Conservation (phyloP, 2,329 filamentous ascomycete species). For the Aureobasidium sp. region DNA sequence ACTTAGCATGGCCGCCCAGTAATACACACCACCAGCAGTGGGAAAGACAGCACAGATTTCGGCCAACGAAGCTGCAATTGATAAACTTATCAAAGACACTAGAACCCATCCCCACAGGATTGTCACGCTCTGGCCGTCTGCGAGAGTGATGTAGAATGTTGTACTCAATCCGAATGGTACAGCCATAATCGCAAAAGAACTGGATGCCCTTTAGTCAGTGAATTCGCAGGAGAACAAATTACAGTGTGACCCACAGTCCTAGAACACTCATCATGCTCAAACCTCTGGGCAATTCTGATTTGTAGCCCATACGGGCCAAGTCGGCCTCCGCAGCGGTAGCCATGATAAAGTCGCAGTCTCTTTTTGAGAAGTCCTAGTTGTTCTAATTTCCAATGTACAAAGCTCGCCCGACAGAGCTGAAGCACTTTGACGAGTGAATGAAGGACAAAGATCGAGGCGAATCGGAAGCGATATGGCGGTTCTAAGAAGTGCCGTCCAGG, state of each 20-base stretch:
- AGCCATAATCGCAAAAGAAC: constrained; percentile 66
- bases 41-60: constrained; percentile 63
- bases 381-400: not conserved
- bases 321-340: constrained; percentile 45
- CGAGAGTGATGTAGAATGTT: constrained; percentile 59
- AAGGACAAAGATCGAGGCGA: not conserved
- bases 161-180: constrained; percentile 60
- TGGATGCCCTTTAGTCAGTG: constrained; percentile 16
- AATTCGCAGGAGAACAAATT: constrained; percentile 17
- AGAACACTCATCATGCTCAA: constrained; percentile 62
- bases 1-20: constrained; percentile 58
- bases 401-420: not conserved
- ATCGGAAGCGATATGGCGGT: too few relatives aligned
- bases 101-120: constrained; percentile 63
- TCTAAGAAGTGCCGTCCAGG: not conserved
- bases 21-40: constrained; percentile 62
- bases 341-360: constrained; percentile 15
- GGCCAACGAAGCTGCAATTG: constrained; percentile 57
- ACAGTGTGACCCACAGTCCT: constrained; percentile 35
- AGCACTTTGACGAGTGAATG: not conserved
- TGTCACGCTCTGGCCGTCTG: constrained; percentile 60
- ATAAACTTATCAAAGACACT: constrained; percentile 53
- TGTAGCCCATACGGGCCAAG: constrained; percentile 59
- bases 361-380: not conserved
- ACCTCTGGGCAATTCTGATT: constrained; percentile 55